phyloP scores from a whole-genome alignment of 1,284 basidiomycete species.

The Mycosarcoma maydis region DNA sequence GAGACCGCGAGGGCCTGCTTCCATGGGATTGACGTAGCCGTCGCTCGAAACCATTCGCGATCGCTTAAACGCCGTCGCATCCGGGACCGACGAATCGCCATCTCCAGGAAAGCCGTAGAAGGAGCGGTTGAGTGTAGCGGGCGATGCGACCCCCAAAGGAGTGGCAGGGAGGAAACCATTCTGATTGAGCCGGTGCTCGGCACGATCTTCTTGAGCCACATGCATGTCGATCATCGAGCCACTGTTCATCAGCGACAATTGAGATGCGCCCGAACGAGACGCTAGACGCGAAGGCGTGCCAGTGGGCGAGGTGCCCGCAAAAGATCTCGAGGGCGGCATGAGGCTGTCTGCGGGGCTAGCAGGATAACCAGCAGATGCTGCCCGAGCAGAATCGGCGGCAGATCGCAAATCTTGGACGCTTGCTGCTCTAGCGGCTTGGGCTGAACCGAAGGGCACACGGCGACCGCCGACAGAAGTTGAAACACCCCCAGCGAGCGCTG shows the following conservation, averaged over 20 bases:
- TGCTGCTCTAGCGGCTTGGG: conserved; percentile 44
- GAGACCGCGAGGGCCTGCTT: conserved; percentile 36
- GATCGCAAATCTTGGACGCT: conserved; percentile 51
- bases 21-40: conserved; percentile 44
- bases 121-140: conserved; percentile 35
- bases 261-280: conserved; percentile 45
- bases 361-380: conserved; percentile 25
- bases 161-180: conserved; percentile 52
- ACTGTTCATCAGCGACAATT: conserved; percentile 66
- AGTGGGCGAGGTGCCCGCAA: conserved; percentile 48
- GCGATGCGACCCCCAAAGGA: conserved; percentile 40
- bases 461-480: conserved; percentile 22
- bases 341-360: conserved; percentile 42
- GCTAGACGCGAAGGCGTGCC: conserved; percentile 29
- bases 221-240: conserved; percentile 69
- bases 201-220: conserved; percentile 60
- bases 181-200: conserved; percentile 53
- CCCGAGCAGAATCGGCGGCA: conserved; percentile 32
- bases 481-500: conserved; percentile 1
- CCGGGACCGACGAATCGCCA: conserved; percentile 39
- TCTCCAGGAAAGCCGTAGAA: conserved; percentile 59
- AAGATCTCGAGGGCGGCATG: conserved; percentile 53
- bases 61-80: conserved; percentile 31
- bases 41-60: conserved; percentile 38
- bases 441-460: conserved; percentile 22